These are phyloP conservation scores for Abrus precatorius DNA, from an alignment of 306 rosid genomes.

Conservation along the genomic window DNA sequence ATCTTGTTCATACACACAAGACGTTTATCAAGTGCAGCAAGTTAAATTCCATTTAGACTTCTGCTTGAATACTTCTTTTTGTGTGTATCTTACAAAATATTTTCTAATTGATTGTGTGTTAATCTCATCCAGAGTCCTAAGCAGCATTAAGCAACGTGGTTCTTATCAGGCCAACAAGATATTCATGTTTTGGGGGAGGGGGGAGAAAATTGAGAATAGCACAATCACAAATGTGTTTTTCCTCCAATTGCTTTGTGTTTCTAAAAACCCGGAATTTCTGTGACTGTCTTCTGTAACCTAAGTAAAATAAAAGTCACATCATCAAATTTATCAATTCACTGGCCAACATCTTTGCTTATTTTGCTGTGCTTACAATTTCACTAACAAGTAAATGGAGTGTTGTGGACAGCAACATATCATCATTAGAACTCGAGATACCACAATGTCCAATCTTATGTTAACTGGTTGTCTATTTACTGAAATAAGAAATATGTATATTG, in stretches of 20 bases:
- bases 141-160: background rate
- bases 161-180: background rate
- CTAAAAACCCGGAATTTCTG: background rate
- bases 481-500: background rate
- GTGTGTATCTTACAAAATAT: background rate
- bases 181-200: background rate
- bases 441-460: slow-evolving; percentile 15
- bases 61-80: background rate
- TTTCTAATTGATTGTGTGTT: background rate
- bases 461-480: background rate
- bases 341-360: background rate
- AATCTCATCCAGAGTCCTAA: background rate
- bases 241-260: background rate
- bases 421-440: background rate
- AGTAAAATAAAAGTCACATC: background rate
- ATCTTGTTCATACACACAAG: background rate
- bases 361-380: background rate
- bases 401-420: slow-evolving; percentile 7
- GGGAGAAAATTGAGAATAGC: too few species aligned
- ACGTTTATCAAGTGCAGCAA: background rate
- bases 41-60: background rate
- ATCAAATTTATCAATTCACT: background rate
- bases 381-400: slow-evolving; percentile 13
- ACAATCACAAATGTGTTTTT: background rate
- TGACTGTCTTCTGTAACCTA: background rate